These are phyloP conservation scores for Suhomyces emberorum DNA, from an alignment of 805 yeast species.

Conservation along the genomic window DNA sequence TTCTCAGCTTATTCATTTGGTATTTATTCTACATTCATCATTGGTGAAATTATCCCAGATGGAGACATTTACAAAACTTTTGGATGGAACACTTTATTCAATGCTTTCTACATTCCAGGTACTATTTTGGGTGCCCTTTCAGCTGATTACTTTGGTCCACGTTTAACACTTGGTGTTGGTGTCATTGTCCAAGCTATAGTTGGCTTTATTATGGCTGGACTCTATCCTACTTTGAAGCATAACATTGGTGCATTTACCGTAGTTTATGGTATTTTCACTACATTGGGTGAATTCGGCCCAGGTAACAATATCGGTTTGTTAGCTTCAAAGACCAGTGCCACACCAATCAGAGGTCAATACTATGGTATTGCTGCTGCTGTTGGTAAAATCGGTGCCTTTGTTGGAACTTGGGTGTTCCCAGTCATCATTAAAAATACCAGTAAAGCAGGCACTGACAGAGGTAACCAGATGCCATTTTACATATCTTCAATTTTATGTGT, in stretches of 20 bases:
- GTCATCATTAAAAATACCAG: conserved; percentile 56
- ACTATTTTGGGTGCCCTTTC: conserved; percentile 79
- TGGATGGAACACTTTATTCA: conserved; percentile 91
- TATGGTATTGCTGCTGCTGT: conserved; percentile 89
- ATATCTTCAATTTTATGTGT: conserved; percentile 75
- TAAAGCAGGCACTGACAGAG: conserved; percentile 50
- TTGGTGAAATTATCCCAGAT: conserved; percentile 54
- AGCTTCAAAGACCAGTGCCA: conserved; percentile 82
- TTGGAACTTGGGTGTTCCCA: conserved; percentile 87
- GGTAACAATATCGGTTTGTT: conserved; percentile 89
- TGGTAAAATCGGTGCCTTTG: conserved; percentile 92
- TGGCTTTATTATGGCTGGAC: conserved; percentile 82
- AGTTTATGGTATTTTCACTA: conserved; percentile 80
- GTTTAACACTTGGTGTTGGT: conserved; percentile 71
- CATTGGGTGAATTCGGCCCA: conserved; percentile 91
- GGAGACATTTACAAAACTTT: conserved; percentile 67
- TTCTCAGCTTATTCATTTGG: conserved; percentile 87
- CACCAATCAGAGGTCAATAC: conserved; percentile 86
- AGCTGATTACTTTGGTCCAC: conserved; percentile 90
- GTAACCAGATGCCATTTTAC: conserved; percentile 77
- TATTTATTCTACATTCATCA: conserved; percentile 72
- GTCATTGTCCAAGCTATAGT: conserved; percentile 68
- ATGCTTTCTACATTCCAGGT: conserved; percentile 88
- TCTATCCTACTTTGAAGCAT: conserved; percentile 50
- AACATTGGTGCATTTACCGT: conserved; percentile 79